Evolutionary conservation across 2,329 filamentous ascomycete genomes (phyloP).

Genomic region (Chlorencoelia australis): DNA sequence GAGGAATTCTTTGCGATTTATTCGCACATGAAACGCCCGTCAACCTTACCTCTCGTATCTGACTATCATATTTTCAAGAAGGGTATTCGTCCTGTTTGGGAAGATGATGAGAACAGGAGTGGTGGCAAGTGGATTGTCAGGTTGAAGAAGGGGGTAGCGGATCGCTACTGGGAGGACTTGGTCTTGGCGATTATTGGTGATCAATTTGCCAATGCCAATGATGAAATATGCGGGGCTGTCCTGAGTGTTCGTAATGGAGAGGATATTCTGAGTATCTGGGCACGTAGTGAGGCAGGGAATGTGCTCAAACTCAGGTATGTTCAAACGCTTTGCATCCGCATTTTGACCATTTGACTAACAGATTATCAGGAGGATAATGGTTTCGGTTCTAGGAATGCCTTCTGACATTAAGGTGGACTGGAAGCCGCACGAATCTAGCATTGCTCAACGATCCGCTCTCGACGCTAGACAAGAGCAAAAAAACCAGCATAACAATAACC

Average conservation of each 20-base stretch:
- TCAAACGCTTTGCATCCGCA: conserved; percentile 7
- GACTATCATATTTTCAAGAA: conserved; percentile 98
- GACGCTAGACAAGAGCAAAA: conserved; percentile 83
- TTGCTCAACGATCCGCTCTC: conserved; percentile 80
- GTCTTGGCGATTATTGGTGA: conserved; percentile 85
- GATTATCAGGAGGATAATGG: conserved; percentile 71
- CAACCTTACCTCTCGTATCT: conserved; percentile 77
- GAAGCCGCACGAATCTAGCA: conserved; percentile 94
- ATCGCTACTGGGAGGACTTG: conserved; percentile 94
- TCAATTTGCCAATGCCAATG: conserved; percentile 83
- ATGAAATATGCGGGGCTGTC: conserved; percentile 92
- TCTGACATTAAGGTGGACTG: conserved; percentile 85
- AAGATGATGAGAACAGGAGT: conserved; percentile 92
- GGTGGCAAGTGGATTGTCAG: conserved; percentile 97
- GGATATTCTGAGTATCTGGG: conserved; percentile 97
- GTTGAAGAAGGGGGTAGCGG: conserved; percentile 92
- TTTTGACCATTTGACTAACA: conserved; percentile 10
- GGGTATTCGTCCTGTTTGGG: conserved; percentile 94
- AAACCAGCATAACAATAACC: conserved; percentile 28
- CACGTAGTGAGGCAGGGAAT: conserved; percentile 80
- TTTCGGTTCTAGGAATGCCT: conserved; percentile 77
- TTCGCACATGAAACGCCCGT: conserved; percentile 80
- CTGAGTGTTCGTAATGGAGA: conserved; percentile 91
- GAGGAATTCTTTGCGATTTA: conserved; percentile 93
- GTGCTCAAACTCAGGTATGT: conserved; percentile 91